These are phyloP conservation scores for Colletotrichum filicis DNA, from an alignment of 2,329 filamentous ascomycete genomes.

Conservation along the genomic window DNA sequence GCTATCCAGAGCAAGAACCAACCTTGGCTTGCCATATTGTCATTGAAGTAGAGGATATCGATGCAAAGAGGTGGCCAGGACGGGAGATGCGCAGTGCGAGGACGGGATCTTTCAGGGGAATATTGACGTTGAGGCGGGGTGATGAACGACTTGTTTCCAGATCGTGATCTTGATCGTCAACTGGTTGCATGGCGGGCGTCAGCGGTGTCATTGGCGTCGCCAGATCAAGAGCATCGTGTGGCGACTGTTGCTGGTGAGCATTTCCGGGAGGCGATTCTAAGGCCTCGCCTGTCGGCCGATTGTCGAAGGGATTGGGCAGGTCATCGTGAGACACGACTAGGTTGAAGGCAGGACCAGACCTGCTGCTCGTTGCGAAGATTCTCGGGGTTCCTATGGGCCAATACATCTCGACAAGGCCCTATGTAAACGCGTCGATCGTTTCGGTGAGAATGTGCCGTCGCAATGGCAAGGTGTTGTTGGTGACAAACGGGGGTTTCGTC, in stretches of 20 bases:
- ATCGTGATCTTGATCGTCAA: constrained; percentile 63
- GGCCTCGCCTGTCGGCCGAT: constrained; percentile 43
- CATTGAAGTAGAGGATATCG: constrained; percentile 85
- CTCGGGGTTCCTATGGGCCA: constrained; percentile 89
- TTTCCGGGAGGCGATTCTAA: constrained; percentile 38
- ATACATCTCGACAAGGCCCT: constrained; percentile 73
- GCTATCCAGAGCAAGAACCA: constrained; percentile 42
- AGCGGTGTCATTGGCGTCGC: constrained; percentile 58
- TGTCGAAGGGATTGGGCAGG: constrained; percentile 50
- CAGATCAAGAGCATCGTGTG: constrained; percentile 48
- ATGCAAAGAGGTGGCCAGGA: constrained; percentile 84
- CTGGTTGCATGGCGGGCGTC: constrained; percentile 68
- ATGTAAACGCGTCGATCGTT: not conserved
- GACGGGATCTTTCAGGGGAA: constrained; percentile 71
- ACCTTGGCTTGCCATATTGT: constrained; percentile 98
- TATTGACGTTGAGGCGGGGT: constrained; percentile 43
- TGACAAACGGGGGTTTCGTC: not conserved
- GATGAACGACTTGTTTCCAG: constrained; percentile 40
- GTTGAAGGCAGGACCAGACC: constrained; percentile 61
- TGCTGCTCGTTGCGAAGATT: constrained; percentile 82
- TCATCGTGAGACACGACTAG: constrained; percentile 71
- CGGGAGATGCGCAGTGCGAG: constrained; percentile 81
- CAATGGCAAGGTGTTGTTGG: constrained; percentile 12
- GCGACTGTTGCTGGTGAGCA: constrained; percentile 40
- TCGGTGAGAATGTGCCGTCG: constrained; percentile 12